Evolutionary conservation across 2,329 filamentous ascomycete species (phyloP).

Genomic region (Magnaporthiopsis rhizophila): DNA sequence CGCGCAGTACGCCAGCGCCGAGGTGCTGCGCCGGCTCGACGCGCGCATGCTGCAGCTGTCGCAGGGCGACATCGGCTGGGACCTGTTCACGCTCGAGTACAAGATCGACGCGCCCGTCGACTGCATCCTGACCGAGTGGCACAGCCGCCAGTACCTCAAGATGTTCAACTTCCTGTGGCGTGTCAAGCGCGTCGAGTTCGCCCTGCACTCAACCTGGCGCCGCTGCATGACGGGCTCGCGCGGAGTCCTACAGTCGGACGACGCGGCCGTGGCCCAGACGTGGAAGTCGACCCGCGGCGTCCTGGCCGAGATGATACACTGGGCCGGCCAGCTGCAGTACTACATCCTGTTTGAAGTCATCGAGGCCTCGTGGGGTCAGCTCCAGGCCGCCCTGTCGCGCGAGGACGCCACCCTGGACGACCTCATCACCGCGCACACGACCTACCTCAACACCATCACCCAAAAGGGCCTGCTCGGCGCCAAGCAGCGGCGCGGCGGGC

Average conservation of each 20-base stretch:
- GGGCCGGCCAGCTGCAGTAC: conserved; percentile 93
- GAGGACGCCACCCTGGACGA: conserved; percentile 87
- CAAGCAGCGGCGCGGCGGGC: conserved; percentile 32
- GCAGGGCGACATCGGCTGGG: conserved; percentile 96
- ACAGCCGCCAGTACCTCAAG: conserved; percentile 92
- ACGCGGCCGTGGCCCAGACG: conserved; percentile 59
- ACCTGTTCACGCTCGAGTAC: conserved; percentile 97
- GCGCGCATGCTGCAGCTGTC: conserved; percentile 97
- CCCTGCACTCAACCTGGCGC: conserved; percentile 82
- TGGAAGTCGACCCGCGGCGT: conserved; percentile 88
- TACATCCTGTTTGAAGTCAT: conserved; percentile 99
- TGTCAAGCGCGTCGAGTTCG: conserved; percentile 95
- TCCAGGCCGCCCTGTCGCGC: conserved; percentile 74
- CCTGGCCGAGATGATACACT: conserved; percentile 97
- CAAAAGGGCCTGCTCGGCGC: conserved; percentile 90
- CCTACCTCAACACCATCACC: conserved; percentile 88
- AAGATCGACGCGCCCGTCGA: conserved; percentile 96
- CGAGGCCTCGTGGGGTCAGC: conserved; percentile 86
- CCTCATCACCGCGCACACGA: conserved; percentile 82
- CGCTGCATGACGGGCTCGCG: conserved; percentile 91
- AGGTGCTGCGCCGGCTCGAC: conserved; percentile 85
- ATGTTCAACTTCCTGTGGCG: conserved; percentile 99
- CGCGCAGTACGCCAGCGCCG: conserved; percentile 87
- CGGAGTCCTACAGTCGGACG: conserved; percentile 75
- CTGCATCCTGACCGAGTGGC: conserved; percentile 94